Percentiles rank a stretch among this genome's conserved stretches.
Evolutionary conservation across 208 protist genomes (phyloP).

Genomic region (Balamuthia mandrillaris): DNA sequence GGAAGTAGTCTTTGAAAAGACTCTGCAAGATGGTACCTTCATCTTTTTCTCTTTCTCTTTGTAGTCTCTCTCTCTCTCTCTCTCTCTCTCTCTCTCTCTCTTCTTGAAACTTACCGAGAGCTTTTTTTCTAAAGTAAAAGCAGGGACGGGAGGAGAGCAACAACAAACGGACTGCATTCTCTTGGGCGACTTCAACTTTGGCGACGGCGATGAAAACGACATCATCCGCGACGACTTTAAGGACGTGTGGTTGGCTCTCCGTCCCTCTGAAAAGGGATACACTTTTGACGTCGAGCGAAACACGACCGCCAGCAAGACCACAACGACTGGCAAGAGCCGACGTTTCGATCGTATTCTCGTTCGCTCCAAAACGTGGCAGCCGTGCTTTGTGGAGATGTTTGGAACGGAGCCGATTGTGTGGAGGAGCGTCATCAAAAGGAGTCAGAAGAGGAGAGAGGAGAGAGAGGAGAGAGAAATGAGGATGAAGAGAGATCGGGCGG

Average conservation of each 20-base stretch:
- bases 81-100: neutral
- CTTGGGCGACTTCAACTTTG: slow-evolving; percentile 24
- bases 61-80: neutral
- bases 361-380: neutral
- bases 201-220: neutral
- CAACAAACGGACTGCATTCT: neutral
- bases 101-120: no score
- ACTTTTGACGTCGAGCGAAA: neutral
- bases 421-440: no score
- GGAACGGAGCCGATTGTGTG: slow-evolving; percentile 14
- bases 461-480: no score
- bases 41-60: neutral
- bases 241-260: neutral
- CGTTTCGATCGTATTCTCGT: slow-evolving; percentile 8
- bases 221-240: neutral
- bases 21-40: neutral
- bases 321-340: neutral
- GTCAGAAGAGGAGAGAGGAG: no score
- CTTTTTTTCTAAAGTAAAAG: no score
- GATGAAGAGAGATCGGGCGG: no score
- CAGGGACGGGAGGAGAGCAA: neutral
- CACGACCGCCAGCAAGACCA: neutral
- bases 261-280: neutral
- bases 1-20: neutral
- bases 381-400: neutral